Percentiles rank a stretch among this genome's conserved stretches.
Evolutionary conservation across 768 basidiomycete species (phyloP).

Genomic region (Cystofilobasidium macerans): DNA sequence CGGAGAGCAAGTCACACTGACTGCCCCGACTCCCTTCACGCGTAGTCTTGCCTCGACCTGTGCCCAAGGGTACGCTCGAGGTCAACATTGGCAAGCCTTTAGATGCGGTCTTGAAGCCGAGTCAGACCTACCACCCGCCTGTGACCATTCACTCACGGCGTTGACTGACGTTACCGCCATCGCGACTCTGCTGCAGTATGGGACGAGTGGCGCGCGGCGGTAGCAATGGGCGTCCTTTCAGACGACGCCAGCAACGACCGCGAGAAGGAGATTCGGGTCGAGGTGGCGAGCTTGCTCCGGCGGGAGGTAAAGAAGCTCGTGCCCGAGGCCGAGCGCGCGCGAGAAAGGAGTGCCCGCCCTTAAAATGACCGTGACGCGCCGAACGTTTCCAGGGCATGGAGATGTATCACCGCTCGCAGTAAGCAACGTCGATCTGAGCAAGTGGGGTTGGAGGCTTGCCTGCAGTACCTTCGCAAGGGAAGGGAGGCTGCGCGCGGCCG

Average conservation of each 20-base stretch:
- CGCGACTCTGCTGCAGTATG: not conserved
- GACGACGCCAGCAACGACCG: not conserved
- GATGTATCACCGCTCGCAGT: too few relatives aligned
- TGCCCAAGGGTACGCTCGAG: not conserved
- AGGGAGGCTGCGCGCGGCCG: too few relatives aligned
- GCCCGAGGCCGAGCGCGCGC: not conserved
- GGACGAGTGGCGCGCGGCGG: conserved; percentile 1
- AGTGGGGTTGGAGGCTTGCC: too few relatives aligned
- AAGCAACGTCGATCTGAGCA: too few relatives aligned
- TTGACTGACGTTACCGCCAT: not conserved
- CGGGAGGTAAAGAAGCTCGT: not conserved
- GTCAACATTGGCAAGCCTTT: not conserved
- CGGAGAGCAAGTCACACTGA: not conserved
- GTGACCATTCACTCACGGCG: not conserved
- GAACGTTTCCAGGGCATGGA: too few relatives aligned
- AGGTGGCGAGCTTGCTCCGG: conserved; percentile 1
- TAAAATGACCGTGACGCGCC: too few relatives aligned
- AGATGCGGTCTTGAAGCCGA: not conserved
- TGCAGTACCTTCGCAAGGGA: too few relatives aligned
- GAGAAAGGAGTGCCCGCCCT: too few relatives aligned
- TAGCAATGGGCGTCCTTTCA: not conserved
- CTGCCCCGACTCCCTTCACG: not conserved
- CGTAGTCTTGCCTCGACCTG: not conserved
- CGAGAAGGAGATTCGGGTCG: conserved; percentile 6
- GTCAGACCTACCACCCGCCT: not conserved